A percentile compares a stretch with the other conserved stretches of the same genome.
Conservation (phyloP, 805 yeast species). For the Suhomyces xylopsoci region DNA sequence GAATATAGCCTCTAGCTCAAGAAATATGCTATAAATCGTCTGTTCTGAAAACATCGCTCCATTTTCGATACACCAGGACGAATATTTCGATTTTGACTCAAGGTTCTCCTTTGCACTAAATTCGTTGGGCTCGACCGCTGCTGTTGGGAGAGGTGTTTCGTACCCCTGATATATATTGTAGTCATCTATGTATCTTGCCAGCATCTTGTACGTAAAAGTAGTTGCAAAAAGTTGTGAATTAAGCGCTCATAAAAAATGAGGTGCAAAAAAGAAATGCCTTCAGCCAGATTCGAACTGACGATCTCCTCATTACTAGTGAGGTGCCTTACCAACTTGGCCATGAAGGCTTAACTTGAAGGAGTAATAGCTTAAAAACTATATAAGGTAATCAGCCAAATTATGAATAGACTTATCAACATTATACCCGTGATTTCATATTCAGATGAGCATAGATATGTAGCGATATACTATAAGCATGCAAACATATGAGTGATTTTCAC, state of each 20-base stretch:
- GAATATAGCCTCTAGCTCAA: constrained; percentile 56
- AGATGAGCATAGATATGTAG: too few relatives aligned
- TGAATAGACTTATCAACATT: too few relatives aligned
- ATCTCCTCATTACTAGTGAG: constrained; percentile 16
- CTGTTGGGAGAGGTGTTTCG: constrained; percentile 4
- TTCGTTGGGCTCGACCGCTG: neutral
- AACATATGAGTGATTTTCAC: too few relatives aligned
- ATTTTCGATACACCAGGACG: constrained; percentile 15
- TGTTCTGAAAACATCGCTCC: constrained; percentile 23
- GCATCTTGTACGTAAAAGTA: neutral
- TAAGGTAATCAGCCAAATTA: too few relatives aligned
- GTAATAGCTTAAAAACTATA: too few relatives aligned
- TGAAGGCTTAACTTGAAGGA: constrained; percentile 6
- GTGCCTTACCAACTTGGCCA: constrained; percentile 16
- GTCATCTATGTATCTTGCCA: neutral
- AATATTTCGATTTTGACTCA: constrained; percentile 1
- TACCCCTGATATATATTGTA: constrained; percentile 5
- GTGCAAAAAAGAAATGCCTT: constrained; percentile 9
- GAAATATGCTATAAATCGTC: constrained; percentile 61
- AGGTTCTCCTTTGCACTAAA: neutral
- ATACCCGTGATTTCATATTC: too few relatives aligned
- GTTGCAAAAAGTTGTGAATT: neutral
- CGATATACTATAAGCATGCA: too few relatives aligned
- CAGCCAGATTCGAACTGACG: constrained; percentile 16
- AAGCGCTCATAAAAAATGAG: neutral